Evolutionary conservation across 179 eudicot species (phyloP), one percentile per base, ranked within the genome.

Genomic region (Spinacia oleracea): DNA sequence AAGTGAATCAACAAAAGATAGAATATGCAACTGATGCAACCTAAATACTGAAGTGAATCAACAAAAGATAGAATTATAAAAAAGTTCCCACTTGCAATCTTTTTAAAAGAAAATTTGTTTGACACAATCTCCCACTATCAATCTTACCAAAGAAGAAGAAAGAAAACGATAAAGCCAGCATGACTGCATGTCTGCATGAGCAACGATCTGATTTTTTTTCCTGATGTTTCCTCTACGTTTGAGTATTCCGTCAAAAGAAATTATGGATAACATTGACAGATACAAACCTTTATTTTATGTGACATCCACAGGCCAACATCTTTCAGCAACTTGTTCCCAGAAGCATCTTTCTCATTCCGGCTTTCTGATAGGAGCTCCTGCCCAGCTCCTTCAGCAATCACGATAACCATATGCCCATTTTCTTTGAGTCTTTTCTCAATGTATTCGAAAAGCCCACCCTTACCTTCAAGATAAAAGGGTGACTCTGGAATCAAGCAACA

Each of bases 401-500:
- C 88, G 45, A 86, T 84, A 73, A 86, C 88, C 85, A 86, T 79
- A 69, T 86, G 88, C 60, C 88, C 88, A 70, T 79, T 79, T 68
- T 83, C 88, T 78, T 86, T 86, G 58, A 86, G 85, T 34, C 81
- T 79, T 56, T 83, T 84, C 75, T 81, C 87, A 82, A 85, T 82
- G 76, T 83, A 87, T 65, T 87, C 88, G 42, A 81, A 87, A 2
- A 87, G 87, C 16, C 90, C 90, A 9, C 87, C 90, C 73, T 82
- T 76, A 2, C 90, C 88, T 78, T 85, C 87, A 21, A 87, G 84
- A 70, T 83, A 87, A 84, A 85, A 87, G n/a, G 90, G 88, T 34
- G 90, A 87, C 77, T 87, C 90, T 11, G 90, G 90, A 80, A 87
- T 87, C 82, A 87, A 84, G 86, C 90, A 87, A 75, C 88, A 85